A percentile compares a stretch with the other conserved stretches of the same genome.
phyloP scores from a whole-genome alignment of 495 filamentous ascomycete species.

The Viridothelium virens region DNA sequence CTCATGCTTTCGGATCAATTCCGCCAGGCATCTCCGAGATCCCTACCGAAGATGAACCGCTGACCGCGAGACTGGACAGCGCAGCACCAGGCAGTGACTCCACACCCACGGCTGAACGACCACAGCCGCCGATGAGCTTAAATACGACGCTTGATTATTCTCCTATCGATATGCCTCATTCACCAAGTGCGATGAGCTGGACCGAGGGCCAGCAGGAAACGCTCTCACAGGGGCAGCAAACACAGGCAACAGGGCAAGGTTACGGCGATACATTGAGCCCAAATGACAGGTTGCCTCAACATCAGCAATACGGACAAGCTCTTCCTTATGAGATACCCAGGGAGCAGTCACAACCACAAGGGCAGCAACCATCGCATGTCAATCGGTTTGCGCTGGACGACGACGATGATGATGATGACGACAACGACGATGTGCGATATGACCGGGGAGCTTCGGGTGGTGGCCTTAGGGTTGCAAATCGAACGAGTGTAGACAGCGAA shows the following conservation, averaged over 20 bases:
- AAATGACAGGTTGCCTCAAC: slow-evolving; percentile 3
- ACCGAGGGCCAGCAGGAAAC: not conserved
- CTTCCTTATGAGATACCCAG: not conserved
- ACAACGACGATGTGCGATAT: slow-evolving; percentile 6
- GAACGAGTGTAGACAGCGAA: slow-evolving; percentile 20
- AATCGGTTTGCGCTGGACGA: slow-evolving; percentile 6
- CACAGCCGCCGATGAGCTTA: slow-evolving; percentile 21
- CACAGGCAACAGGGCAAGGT: not conserved
- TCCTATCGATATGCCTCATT: slow-evolving; percentile 22
- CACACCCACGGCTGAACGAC: slow-evolving; percentile 30
- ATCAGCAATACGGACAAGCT: slow-evolving; percentile 11
- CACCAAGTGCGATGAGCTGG: slow-evolving; percentile 5
- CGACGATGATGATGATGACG: slow-evolving; percentile 11
- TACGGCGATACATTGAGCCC: not conserved
- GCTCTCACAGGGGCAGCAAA: not conserved
- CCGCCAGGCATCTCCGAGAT: slow-evolving; percentile 18
- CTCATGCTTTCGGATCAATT: slow-evolving; percentile 12
- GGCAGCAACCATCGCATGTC: not conserved
- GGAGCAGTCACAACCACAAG: not conserved
- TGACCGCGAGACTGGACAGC: slow-evolving; percentile 13
- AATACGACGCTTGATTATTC: slow-evolving; percentile 28
- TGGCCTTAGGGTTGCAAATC: slow-evolving; percentile 33
- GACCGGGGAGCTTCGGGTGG: slow-evolving; percentile 19
- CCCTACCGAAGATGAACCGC: not conserved
- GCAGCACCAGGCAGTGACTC: slow-evolving; percentile 24